Percentiles rank a stretch among this genome's conserved stretches.
Conservation (phyloP, 345 rosid genomes). For the Brassica incana region DNA sequence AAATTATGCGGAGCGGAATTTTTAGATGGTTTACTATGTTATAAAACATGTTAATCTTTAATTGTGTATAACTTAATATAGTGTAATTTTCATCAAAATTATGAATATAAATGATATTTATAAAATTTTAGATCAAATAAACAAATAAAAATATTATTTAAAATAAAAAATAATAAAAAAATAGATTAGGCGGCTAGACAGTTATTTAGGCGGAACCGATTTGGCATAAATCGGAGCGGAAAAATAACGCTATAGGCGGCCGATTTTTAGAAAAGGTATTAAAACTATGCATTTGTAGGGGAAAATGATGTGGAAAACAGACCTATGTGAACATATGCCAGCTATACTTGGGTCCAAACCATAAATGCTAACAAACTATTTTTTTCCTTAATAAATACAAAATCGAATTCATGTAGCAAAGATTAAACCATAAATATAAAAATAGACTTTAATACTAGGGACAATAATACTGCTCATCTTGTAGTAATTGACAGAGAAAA, state of each 20-base stretch:
- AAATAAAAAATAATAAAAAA: not conserved
- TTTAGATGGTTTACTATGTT: no score
- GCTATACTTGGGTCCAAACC: slow-evolving; percentile 22
- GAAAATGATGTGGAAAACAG: slow-evolving; percentile 1
- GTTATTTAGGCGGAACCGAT: no score
- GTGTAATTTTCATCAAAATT: no score
- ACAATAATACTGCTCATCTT: slow-evolving; percentile 26
- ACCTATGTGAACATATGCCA: slow-evolving; percentile 24
- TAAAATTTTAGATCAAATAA: no score
- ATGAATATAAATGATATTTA: no score
- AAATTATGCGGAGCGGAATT: no score
- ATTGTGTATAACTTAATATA: no score
- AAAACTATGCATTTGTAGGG: not conserved
- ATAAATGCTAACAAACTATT: slow-evolving; percentile 13
- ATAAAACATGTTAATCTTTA: no score
- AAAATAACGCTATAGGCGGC: no score
- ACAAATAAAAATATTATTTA: no score
- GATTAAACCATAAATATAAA: slow-evolving; percentile 1
- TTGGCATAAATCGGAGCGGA: no score
- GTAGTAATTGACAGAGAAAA: slow-evolving; percentile 21
- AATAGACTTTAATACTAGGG: slow-evolving; percentile 9
- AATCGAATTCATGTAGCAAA: not conserved
- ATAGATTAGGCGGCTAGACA: no score
- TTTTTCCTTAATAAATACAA: not conserved
- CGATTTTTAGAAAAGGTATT: not conserved